These are phyloP conservation scores for Ascodesmis nigricans DNA, from an alignment of 495 filamentous ascomycete genomes.

Conservation along the genomic window DNA sequence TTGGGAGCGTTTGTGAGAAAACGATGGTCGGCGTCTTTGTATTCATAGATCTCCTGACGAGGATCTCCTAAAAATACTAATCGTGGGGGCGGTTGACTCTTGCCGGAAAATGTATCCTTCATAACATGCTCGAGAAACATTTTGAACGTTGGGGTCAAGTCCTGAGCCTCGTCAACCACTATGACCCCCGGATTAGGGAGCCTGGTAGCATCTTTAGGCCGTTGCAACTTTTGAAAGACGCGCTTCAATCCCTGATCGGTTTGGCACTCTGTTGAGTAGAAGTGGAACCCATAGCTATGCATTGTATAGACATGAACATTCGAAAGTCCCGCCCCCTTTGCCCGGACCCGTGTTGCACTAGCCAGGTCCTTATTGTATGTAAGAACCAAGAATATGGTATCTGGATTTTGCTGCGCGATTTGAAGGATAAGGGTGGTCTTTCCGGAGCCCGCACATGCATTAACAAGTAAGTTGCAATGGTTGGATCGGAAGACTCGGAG, in stretches of 20 bases:
- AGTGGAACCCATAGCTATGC: slow-evolving; percentile 3
- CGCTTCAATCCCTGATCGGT: slow-evolving; percentile 9
- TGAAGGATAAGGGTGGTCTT: slow-evolving; percentile 8
- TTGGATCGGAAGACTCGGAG: no score
- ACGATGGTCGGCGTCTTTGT: slow-evolving; percentile 5
- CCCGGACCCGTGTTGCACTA: slow-evolving; percentile 2
- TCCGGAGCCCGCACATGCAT: slow-evolving; percentile 9
- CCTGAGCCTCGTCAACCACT: slow-evolving; percentile 7
- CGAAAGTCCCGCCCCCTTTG: not conserved
- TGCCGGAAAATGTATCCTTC: not conserved
- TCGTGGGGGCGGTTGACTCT: not conserved
- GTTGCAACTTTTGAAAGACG: slow-evolving; percentile 5
- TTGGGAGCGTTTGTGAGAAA: slow-evolving; percentile 4
- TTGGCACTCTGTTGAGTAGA: slow-evolving; percentile 6
- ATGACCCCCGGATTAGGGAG: slow-evolving; percentile 1
- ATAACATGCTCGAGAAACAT: slow-evolving; percentile 1
- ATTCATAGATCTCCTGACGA: slow-evolving; percentile 7
- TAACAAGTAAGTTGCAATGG: slow-evolving; percentile 5
- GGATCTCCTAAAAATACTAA: slow-evolving; percentile 6
- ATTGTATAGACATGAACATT: slow-evolving; percentile 5
- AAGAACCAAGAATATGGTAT: slow-evolving; percentile 4
- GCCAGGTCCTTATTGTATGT: slow-evolving; percentile 7
- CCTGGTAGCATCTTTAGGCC: not conserved
- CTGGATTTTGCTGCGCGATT: not conserved
- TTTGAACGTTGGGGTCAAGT: slow-evolving; percentile 5